Base-by-base conservation (phyloP, 2,329 filamentous ascomycete species). In the Microthyrium microscopicum region DNA sequence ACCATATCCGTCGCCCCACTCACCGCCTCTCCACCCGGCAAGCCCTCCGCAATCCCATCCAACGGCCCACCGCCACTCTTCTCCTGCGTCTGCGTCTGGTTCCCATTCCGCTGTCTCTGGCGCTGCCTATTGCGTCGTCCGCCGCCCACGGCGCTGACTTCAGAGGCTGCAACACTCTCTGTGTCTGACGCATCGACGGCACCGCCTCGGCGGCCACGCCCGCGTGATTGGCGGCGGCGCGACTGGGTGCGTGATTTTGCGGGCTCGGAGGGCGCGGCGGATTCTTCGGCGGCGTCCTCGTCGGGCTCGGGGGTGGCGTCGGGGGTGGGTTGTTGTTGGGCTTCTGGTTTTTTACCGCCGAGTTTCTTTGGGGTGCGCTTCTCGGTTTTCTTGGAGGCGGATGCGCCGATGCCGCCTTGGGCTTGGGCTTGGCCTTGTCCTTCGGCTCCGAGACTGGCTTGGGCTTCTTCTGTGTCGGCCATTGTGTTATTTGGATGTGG, bases 41-140 rank as follows among this genome's bases (percentile, higher is more conserved):
- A 45, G 32, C 58, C 51, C 46, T 74, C 69, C 36, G 64, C 63
- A 38, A 72, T 68, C 40, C 62, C 83, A 46, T 76, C 79, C 33
- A 92, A 64, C 16, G 91, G 56, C 0, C 83, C 82, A 12, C 83
- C 83, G 34, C 55, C 50, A 44, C 52, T 43, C 43, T 48, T 40
- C 27, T 53, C 49, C 21, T 54, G 52, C 40, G 63, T 57, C 50
- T 65, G 63, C 52, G 64, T 58, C n/a, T n/a, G n/a, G n/a, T n/a
- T n/a, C n/a, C n/a, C n/a, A 18, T 15, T 15, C 16, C 15, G 58
- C 41, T 55, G 49, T 33, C 42, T 35, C 45, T 57, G 46, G 35
- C 61, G 56, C 44, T 70, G 65, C 41, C 66, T 57, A 45, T 70
- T 68, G 41, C 66, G 64, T 40, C 68, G 66, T 25, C 53, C 52